Conservation (phyloP, 139 green algal species). For the Chlamydomonas incerta region DNA sequence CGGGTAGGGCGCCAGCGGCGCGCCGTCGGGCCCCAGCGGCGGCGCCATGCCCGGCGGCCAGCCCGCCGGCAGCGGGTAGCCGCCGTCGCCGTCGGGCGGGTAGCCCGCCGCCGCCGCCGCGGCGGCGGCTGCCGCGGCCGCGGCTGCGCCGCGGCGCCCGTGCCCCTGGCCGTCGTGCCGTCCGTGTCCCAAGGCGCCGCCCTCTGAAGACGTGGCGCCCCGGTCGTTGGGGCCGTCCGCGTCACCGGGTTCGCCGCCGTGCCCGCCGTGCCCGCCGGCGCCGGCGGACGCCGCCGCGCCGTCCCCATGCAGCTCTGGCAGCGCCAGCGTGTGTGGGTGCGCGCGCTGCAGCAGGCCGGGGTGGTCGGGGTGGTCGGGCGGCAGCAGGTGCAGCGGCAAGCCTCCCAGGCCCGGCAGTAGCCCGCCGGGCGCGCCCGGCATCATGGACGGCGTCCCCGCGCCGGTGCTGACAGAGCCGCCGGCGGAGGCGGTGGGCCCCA, state of each 20-base stretch:
- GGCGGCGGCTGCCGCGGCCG: background rate
- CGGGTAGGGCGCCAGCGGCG: background rate
- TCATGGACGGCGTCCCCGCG: background rate
- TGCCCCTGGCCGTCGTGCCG: background rate
- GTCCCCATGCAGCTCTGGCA: background rate
- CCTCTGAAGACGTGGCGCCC: conserved; percentile 22
- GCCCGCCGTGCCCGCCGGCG: background rate
- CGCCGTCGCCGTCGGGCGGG: background rate
- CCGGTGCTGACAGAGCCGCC: conserved; percentile 25
- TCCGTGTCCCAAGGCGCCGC: background rate
- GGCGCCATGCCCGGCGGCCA: too few relatives aligned
- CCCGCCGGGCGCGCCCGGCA: background rate
- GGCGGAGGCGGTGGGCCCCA: conserved; percentile 3
- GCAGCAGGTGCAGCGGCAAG: background rate
- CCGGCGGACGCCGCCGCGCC: background rate
- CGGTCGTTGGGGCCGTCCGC: conserved; percentile 2
- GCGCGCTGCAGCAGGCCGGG: background rate
- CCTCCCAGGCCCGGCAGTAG: background rate
- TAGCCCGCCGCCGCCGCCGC: background rate
- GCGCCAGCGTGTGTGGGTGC: background rate
- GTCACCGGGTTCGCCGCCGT: background rate
- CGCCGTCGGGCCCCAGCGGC: background rate
- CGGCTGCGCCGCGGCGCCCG: background rate
- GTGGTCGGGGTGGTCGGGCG: background rate
- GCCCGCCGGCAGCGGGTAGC: background rate